Conservation (phyloP, 768 basidiomycete genomes). For the Tylopilus sp. region DNA sequence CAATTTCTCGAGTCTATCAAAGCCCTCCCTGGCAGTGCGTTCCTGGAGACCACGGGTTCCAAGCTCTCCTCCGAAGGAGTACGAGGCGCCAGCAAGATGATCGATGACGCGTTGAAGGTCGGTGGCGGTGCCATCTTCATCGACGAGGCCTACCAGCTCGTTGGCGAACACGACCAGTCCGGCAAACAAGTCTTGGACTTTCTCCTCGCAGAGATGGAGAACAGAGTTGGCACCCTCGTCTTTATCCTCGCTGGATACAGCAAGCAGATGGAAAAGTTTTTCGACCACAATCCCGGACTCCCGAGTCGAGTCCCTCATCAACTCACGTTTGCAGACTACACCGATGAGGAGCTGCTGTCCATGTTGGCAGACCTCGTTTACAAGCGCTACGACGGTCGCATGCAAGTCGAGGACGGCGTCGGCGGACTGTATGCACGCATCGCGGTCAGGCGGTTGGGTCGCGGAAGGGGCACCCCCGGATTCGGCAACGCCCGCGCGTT, state of each 20-base stretch:
- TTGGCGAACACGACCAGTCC: conserved; percentile 42
- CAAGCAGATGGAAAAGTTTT: conserved; percentile 75
- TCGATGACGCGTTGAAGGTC: conserved; percentile 46
- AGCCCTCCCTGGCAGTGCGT: conserved; percentile 50
- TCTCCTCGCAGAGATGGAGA: conserved; percentile 74
- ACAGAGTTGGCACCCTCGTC: conserved; percentile 58
- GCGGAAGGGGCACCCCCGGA: conserved; percentile 54
- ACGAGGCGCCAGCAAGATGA: conserved; percentile 44
- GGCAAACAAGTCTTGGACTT: conserved; percentile 66
- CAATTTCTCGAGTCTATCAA: conserved; percentile 57
- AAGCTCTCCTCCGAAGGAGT: conserved; percentile 59
- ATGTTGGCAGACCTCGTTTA: conserved; percentile 51
- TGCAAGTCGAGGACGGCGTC: conserved; percentile 57
- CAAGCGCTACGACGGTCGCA: conserved; percentile 45
- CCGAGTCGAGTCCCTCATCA: conserved; percentile 62
- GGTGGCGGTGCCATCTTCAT: conserved; percentile 70
- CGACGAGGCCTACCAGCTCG: conserved; percentile 74
- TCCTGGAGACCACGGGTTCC: conserved; percentile 64
- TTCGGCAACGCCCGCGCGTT: conserved; percentile 72
- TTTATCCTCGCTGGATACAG: conserved; percentile 73
- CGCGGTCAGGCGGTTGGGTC: conserved; percentile 55
- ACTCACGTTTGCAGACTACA: conserved; percentile 62
- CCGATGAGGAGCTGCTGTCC: conserved; percentile 48
- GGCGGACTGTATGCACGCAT: conserved; percentile 55
- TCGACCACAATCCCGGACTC: conserved; percentile 72